Evolutionary conservation across 1,284 basidiomycete species (phyloP), one percentile per base, ranked within the genome.

Genomic region (Xerocomus minutiporus): DNA sequence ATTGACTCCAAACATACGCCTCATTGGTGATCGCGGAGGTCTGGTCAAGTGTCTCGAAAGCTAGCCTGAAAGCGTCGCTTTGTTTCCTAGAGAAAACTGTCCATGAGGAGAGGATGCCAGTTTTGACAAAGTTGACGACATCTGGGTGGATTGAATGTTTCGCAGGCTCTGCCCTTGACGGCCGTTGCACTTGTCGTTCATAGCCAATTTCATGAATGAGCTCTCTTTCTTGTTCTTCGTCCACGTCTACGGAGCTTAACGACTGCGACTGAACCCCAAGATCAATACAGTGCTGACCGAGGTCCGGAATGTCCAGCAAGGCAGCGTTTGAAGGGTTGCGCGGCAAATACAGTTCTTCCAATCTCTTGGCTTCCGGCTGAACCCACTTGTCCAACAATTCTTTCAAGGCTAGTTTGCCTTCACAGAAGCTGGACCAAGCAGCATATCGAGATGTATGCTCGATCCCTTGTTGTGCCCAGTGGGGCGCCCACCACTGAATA

Each of bases 311-410:
- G 2, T 54, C 15, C 17, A 59, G 38, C n/a, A 28, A 35, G 5
- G 34, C 3, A 28, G 39, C 5, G 12, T 17, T 34, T 8, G 31
- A 46, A 13, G 48, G 5, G n/a, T 20, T 4, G 5, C 12, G 29
- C 15, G 54, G 51, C 6, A 39, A 61, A 51, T 77, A 77, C 55
- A 77, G 67, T 8, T 69, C 59, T 39, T 71, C 67, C 17, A 79
- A 53, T 1, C 60, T 57, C 29, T 64, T 67, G 2, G 71, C 71
- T 48, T 77, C 77, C 8, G 63, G 61, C 51, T 72, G 68, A 5
- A 70, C 59, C 75, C 75, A 78, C 0, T 56, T 46, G 5, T 17
- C 35, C 8, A 53, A 42, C n/a, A 78, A 51, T 9, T 49, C 12
- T 3, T 51, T 28, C 5, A 42, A 8, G 0, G 52, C 38, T n/a